Evolutionary conservation across 768 basidiomycete species (phyloP), one percentile per base, ranked within the genome.

Genomic region (Cystofilobasidium bisporidii): DNA sequence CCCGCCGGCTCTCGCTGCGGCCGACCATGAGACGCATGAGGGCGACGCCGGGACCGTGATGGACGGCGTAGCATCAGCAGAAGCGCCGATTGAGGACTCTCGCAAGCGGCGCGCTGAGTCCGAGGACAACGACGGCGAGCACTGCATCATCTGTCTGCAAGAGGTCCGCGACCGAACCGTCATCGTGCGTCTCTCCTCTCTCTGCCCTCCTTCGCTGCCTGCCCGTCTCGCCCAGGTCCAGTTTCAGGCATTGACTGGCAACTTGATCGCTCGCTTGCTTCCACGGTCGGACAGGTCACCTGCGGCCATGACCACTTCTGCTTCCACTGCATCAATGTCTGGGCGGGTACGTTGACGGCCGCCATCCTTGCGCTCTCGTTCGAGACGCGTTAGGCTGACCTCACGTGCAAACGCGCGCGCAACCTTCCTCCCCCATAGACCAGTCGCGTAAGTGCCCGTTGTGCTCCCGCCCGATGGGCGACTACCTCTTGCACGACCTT

Each of bases 251-350:
- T 38, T 9, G 2, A 33, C 33, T 15, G 9, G 53, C 43, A 12
- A 55, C 33, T 3, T 22, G 14, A 18, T 47, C 20, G 11, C 45
- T 47, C 20, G 45, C 41, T 32, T 38, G 12, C 47, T 9, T 55
- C 50, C 17, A 6, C 38, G 17, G n/a, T n/a, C n/a, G n/a, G n/a
- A 36, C 61, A 68, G 67, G 60, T 61, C 8, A 81, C 80, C 11
- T 96, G 92, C 76, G 87, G 89, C 1, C 92, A 97, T 79, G 73
- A 75, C 56, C 87, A 89, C 73, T 93, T 93, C 74, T 97, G 92
- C 73, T 94, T 94, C 71, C 88, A 89, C 65, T 97, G 92, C 75
- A 81, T 96, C 28, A 79, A 87, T 57, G 78, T 91, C 1, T 94
- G 91, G 92, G 83, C 87, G 63, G 86, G 88, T 88, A 69, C 71